Percentiles rank a stretch among this genome's conserved stretches.
Evolutionary conservation across 176 grass and related monocot species (phyloP).

Genomic region (Alopecurus myosuroides): DNA sequence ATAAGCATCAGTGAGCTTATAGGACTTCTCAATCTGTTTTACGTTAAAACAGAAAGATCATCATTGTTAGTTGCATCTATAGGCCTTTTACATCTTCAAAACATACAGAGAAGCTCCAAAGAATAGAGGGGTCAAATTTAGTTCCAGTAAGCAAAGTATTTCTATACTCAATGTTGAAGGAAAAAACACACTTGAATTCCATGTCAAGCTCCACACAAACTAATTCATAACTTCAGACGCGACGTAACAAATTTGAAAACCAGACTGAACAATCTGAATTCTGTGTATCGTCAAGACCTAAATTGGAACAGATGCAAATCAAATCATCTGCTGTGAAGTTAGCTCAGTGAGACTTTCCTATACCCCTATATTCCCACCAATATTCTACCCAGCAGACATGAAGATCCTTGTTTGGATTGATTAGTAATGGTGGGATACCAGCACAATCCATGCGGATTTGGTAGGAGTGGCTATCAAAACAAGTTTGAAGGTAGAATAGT

Average conservation of each 20-base stretch:
- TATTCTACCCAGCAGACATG: not conserved
- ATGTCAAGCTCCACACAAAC: not conserved
- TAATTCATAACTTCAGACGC: not conserved
- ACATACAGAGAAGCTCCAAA: not conserved
- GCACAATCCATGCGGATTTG: not conserved
- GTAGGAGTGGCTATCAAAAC: not conserved
- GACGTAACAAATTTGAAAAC: not conserved
- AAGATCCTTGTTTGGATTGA: not conserved
- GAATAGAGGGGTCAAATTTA: not conserved
- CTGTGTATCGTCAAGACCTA: not conserved
- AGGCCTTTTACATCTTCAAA: conserved; percentile 4
- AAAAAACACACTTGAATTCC: not conserved
- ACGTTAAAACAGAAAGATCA: conserved; percentile 16
- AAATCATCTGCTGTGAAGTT: not conserved
- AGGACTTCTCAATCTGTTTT: conserved; percentile 59
- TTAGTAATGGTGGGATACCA: conserved; percentile 1
- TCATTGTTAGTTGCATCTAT: conserved; percentile 13
- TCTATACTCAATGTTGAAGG: not conserved
- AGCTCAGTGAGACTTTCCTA: not conserved
- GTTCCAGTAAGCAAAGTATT: conserved; percentile 1
- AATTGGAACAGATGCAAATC: conserved; percentile 3
- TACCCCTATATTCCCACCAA: not conserved
- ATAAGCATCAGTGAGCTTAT: conserved; percentile 62
- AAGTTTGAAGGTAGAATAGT: not conserved
- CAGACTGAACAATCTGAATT: conserved; percentile 2